phyloP scores from a whole-genome alignment of 2,329 filamentous ascomycete genomes.

The Cytospora piceae region DNA sequence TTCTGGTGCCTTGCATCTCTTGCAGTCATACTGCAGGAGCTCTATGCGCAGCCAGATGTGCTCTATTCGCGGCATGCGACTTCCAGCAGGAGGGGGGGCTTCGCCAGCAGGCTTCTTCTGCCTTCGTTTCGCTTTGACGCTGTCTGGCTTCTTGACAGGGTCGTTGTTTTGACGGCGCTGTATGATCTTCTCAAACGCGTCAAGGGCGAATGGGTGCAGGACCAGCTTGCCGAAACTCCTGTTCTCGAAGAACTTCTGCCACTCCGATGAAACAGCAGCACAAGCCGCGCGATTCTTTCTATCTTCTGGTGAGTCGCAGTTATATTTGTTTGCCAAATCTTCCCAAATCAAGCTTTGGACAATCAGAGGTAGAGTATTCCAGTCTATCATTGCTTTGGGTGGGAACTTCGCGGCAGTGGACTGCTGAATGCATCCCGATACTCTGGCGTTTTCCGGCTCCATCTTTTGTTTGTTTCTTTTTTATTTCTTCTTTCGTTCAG shows the following conservation, averaged over 20 bases:
- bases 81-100: too few relatives aligned
- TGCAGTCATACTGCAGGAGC: slow-evolving; percentile 10
- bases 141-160: neutral
- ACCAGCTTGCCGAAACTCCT: slow-evolving; percentile 10
- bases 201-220: neutral
- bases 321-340: neutral
- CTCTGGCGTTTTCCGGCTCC: too few relatives aligned
- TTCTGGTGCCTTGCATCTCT: neutral
- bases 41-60: slow-evolving; percentile 17
- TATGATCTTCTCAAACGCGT: neutral
- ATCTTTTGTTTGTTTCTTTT: too few relatives aligned
- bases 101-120: too few relatives aligned
- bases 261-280: slow-evolving; percentile 14
- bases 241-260: slow-evolving; percentile 14
- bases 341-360: too few relatives aligned
- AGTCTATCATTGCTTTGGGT: too few relatives aligned
- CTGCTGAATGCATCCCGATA: too few relatives aligned
- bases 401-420: too few relatives aligned
- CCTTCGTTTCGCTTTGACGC: neutral
- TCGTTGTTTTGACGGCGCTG: neutral
- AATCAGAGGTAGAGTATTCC: too few relatives aligned
- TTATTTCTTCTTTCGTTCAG: too few relatives aligned
- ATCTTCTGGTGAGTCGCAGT: neutral
- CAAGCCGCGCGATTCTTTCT: neutral
- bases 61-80: slow-evolving; percentile 1